Base-by-base conservation (phyloP, 257 asterid species). In the Fraxinus anomala region DNA sequence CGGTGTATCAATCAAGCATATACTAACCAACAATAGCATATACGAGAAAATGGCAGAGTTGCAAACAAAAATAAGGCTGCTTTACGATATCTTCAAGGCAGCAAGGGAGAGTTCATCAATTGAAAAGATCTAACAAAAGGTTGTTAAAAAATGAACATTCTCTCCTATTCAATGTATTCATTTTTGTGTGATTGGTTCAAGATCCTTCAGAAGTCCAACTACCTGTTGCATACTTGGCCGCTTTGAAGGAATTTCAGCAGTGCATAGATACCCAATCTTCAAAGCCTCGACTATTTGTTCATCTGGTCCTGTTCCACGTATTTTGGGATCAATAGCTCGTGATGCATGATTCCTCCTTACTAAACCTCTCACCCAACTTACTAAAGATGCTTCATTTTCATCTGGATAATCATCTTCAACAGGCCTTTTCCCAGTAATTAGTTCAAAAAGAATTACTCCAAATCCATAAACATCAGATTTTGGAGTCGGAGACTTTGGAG, bases 181-280 rank as follows among this genome's bases (percentile, higher is more conserved):
- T 76, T 80, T n/a, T 70, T 74, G 77, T n/a, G 88, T 36, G 76
- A 68, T 82, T 61, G 88, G 91, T 82, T 88, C 96, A 79, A 93
- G 89, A 81, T 93, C 97, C 88, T 93, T 93, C 36, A 93, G 97
- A 23, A 93, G 88, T 59, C 97, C 97, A 37, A 91, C 97, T 5
- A 93, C 94, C 81, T 93, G 97, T 72, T 93, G 97, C 97, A 93
- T 91, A 37, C 90, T 90, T 0, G 97, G 97, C 75, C 97, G 85
- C 81, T 91, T 93, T 0, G 87, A 86, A 72, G 97, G 96, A 39
- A 75, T 72, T 17, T 93, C 97, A 31, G 97, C 97, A 1, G 97
- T 93, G 86, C 97, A 93, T 10, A 93, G 89, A 80, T 90, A 93
- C 5, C 97, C 97, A 11, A 93, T 91, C 89, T 91, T 93, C 84